A percentile compares a stretch with the other conserved stretches of the same genome.
Conservation (phyloP, 768 basidiomycete species). For the Cubamyces lactineus region DNA sequence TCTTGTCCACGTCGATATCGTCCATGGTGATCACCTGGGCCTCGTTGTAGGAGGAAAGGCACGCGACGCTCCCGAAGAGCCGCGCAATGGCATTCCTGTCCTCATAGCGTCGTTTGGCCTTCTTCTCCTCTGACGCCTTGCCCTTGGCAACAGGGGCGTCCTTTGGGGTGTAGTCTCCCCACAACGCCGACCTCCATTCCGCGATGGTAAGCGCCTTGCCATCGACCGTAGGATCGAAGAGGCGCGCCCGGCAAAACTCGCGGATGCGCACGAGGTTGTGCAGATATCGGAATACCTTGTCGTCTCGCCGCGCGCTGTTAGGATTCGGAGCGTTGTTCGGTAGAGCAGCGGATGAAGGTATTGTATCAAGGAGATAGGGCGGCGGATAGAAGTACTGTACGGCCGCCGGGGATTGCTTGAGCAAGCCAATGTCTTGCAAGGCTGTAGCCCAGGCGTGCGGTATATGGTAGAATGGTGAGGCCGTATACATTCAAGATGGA, state of each 20-base stretch:
- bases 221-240: background rate
- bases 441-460: no score
- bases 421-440: no score
- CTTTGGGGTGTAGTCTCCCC: background rate
- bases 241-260: background rate
- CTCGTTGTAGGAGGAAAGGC: background rate
- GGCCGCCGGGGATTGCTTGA: no score
- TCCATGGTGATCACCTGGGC: no score
- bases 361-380: no score
- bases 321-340: no score
- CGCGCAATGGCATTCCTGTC: background rate
- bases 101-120: background rate
- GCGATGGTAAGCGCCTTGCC: background rate
- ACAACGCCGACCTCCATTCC: background rate
- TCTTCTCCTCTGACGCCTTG: background rate
- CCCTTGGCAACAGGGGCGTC: no score
- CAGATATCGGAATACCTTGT: background rate
- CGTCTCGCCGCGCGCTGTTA: background rate
- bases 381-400: no score
- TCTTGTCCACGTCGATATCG: no score
- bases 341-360: no score
- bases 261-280: background rate
- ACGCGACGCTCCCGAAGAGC: background rate
- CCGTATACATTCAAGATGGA: no score
- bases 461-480: no score